Evolutionary conservation across 2,329 filamentous ascomycete species (phyloP).

Genomic region (Alternaria infectoria): DNA sequence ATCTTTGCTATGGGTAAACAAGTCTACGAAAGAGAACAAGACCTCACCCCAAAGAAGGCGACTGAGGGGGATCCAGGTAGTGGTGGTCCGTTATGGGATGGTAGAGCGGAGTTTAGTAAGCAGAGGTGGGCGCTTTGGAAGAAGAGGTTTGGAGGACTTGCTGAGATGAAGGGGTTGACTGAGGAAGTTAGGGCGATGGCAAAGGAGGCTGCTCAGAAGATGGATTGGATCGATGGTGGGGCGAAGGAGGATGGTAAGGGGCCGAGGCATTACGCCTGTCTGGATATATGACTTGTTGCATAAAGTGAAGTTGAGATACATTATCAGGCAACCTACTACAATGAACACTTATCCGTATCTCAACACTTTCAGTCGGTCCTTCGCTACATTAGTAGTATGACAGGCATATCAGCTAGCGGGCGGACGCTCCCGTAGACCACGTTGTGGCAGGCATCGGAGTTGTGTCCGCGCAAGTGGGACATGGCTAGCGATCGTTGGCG

Average conservation of each 20-base stretch:
- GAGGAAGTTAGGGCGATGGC: background rate
- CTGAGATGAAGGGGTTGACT: background rate
- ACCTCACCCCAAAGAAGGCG: background rate
- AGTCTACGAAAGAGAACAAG: background rate
- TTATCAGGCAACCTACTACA: background rate
- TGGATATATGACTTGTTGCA: background rate
- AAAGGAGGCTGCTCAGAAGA: background rate
- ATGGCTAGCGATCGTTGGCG: background rate
- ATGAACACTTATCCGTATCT: background rate
- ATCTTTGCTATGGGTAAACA: background rate
- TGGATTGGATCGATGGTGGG: background rate
- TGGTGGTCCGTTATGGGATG: background rate
- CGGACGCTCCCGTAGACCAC: background rate
- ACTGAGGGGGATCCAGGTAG: background rate
- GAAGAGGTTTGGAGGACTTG: background rate
- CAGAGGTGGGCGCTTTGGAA: background rate
- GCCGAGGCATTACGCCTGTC: too few species aligned
- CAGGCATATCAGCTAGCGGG: background rate
- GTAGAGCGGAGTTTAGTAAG: background rate
- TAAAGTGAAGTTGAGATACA: background rate
- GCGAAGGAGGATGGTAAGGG: background rate
- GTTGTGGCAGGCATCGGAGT: background rate
- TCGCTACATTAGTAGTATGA: background rate
- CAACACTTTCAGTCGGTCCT: background rate
- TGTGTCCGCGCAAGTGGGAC: background rate